Base-by-base conservation (phyloP, 208 protist species). In the Endotrypanum monterogeii region DNA sequence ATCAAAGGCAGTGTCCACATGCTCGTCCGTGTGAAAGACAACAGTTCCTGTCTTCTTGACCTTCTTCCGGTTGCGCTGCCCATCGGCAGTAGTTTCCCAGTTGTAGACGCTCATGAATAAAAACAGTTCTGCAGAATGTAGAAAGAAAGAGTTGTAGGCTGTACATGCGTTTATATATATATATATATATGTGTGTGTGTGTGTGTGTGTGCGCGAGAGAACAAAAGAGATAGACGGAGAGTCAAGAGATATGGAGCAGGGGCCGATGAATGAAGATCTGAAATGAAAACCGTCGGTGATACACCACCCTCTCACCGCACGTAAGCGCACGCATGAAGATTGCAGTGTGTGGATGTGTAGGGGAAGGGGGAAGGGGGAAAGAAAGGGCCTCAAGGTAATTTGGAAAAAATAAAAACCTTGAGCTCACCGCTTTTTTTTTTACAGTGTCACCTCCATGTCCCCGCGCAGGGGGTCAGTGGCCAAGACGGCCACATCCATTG, bases 31-130 rank as follows among this genome's bases (percentile, higher is more conserved):
- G 83, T 95, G 90, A n/a, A 97, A 78, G 20, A 97, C 93, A 20
- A 97, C 91, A 6, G 88, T 95, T 50, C 93, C 93, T 12, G 90
- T 94, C 78, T 91, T 92, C 72, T 95, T 95, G 18, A 82, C 79
- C 78, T 94, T 94, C 68, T 81, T 84, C 62, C 79, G 85, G 46
- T 50, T 46, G 5, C 51, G 63, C 25, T 90, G 78, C 54, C 78
- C 71, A 44, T 70, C 67, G 66, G 75, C 80, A 8, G 84, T 74
- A 58, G 74, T 88, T 60, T 97, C 93, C 93, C 93, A 97, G 72
- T 85, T 92, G 76, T 97, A 97, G 62, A 94, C 76, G 67, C 46
- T 78, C 80, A 84, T 84, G 28, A 37, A 67, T 28, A 23, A 57
- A 1, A 11, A n/a, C 3, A 39, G 35, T 39, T 14, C 7, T 48